Conservation (phyloP, 441 rosid genomes). For the Metrosideros polymorpha region DNA sequence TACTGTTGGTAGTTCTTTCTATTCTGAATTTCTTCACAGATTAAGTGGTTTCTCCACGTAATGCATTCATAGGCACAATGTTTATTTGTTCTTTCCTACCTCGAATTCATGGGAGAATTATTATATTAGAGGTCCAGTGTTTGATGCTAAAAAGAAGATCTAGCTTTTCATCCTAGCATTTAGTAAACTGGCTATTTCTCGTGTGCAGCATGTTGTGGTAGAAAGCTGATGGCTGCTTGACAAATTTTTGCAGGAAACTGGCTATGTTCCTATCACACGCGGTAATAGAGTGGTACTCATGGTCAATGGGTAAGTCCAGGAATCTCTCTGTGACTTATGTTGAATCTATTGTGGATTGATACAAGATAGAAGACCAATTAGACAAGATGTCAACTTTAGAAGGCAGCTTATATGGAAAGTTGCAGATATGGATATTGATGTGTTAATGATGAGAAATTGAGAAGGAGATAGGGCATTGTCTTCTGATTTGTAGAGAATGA, state of each 20-base stretch:
- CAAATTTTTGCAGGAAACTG: slow-evolving; percentile 76
- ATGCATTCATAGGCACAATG: background rate
- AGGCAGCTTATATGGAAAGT: background rate
- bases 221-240: background rate
- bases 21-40: background rate
- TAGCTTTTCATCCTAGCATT: background rate
- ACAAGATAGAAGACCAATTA: background rate
- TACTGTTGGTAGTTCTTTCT: background rate
- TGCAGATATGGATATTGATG: background rate
- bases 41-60: background rate
- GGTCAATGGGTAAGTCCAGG: slow-evolving; percentile 77
- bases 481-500: background rate
- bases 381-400: background rate
- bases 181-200: background rate
- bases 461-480: background rate
- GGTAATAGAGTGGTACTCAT: slow-evolving; percentile 93
- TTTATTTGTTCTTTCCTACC: background rate
- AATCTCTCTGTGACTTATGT: background rate
- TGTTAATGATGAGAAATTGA: background rate
- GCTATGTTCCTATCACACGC: slow-evolving; percentile 86
- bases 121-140: background rate
- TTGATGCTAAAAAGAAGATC: background rate
- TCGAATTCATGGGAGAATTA: background rate
- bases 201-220: background rate
- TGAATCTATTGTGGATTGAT: background rate